Evolutionary conservation across 2,329 filamentous ascomycete genomes (phyloP).

Genomic region (Venturia effusa): DNA sequence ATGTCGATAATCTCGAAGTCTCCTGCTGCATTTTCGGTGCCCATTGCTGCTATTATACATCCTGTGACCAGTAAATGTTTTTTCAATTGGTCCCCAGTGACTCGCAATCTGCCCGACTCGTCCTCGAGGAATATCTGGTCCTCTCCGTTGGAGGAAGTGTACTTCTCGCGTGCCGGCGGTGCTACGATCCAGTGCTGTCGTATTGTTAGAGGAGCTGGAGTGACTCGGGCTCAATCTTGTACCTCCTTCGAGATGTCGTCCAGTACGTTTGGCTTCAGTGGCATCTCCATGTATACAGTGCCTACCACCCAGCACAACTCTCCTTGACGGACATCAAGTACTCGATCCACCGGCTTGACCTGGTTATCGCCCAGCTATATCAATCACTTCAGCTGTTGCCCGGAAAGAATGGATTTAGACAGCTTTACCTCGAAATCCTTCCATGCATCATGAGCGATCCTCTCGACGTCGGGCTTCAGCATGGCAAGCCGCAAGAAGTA

Average conservation of each 20-base stretch:
- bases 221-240: conserved; percentile 11
- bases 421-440: conserved; percentile 49
- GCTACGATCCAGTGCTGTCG: conserved; percentile 76
- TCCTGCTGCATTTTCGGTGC: conserved; percentile 83
- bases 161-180: conserved; percentile 66
- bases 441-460: conserved; percentile 66
- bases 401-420: neutral
- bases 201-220: conserved; percentile 6
- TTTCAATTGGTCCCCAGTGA: conserved; percentile 61
- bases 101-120: conserved; percentile 76
- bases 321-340: conserved; percentile 90
- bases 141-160: conserved; percentile 52
- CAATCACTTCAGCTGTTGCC: conserved; percentile 12
- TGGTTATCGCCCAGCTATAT: conserved; percentile 60
- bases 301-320: conserved; percentile 92
- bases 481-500: conserved; percentile 87
- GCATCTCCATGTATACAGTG: conserved; percentile 96
- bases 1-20: conserved; percentile 89
- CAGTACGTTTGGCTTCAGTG: conserved; percentile 87
- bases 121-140: conserved; percentile 76
- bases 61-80: conserved; percentile 74
- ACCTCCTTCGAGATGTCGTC: conserved; percentile 93
- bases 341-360: conserved; percentile 69
- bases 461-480: conserved; percentile 74
- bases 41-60: conserved; percentile 87